Percentiles rank a stretch among this genome's conserved stretches.
Evolutionary conservation across 257 asterid genomes (phyloP).

Genomic region (Striga asiatica): DNA sequence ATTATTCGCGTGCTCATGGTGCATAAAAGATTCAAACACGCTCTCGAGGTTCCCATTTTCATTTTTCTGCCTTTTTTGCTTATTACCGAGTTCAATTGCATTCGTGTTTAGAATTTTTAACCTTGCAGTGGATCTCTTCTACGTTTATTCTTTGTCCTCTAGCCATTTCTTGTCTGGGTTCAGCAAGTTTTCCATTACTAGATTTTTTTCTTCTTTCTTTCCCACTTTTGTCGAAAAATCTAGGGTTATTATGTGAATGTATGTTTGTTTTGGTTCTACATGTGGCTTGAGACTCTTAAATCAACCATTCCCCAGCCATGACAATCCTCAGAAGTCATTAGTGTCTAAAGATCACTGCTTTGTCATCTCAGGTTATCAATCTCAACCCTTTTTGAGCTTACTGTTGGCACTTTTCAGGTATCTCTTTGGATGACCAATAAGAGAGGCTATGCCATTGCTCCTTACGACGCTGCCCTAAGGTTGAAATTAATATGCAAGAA

Average conservation of each 20-base stretch:
- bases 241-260: background rate
- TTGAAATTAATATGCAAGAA: slow-evolving; percentile 36
- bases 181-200: too few species aligned
- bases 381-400: too few species aligned
- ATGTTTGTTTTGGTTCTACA: background rate
- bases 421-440: slow-evolving; percentile 70
- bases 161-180: too few species aligned
- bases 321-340: too few species aligned
- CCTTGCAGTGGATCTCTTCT: too few species aligned
- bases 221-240: too few species aligned
- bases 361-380: too few species aligned
- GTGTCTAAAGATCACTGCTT: too few species aligned
- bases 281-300: background rate
- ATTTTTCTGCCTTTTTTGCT: background rate
- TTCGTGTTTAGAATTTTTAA: too few species aligned
- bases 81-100: background rate
- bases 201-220: too few species aligned
- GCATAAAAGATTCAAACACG: slow-evolving; percentile 47
- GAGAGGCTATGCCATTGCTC: slow-evolving; percentile 18
- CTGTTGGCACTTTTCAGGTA: slow-evolving; percentile 41
- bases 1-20: slow-evolving; percentile 23
- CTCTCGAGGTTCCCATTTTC: slow-evolving; percentile 44
- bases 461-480: slow-evolving; percentile 33
- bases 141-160: too few species aligned
- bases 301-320: too few species aligned